These are phyloP conservation scores for Pseudozyma pruni DNA, from an alignment of 1,284 basidiomycete species.

Conservation along the genomic window DNA sequence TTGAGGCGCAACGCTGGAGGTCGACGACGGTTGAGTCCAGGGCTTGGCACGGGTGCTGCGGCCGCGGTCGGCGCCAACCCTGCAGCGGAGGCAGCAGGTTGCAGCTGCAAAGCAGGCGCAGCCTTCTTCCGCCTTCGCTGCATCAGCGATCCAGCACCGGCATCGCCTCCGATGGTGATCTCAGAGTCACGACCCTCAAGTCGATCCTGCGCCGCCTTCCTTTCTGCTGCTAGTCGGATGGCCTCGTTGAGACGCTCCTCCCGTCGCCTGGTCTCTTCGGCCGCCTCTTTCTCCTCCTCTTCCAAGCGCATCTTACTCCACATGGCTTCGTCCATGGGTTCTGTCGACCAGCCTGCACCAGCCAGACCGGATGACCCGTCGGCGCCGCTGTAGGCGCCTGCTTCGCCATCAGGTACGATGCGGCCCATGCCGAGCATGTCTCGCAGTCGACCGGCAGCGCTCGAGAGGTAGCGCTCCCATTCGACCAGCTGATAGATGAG, in stretches of 20 bases:
- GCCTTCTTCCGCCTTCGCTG: conserved; percentile 41
- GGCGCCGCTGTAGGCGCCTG: not conserved
- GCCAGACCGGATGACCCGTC: conserved; percentile 6
- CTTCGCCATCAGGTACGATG: not conserved
- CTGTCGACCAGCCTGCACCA: conserved; percentile 51
- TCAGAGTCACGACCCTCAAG: conserved; percentile 29
- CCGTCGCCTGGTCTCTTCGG: conserved; percentile 42
- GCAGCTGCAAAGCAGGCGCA: conserved; percentile 36
- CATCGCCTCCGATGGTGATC: conserved; percentile 6
- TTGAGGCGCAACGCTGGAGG: conserved; percentile 41
- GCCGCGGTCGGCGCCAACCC: not conserved
- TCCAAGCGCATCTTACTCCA: conserved; percentile 61
- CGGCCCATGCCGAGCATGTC: conserved; percentile 28
- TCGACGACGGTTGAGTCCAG: conserved; percentile 28
- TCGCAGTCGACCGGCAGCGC: conserved; percentile 41
- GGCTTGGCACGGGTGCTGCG: conserved; percentile 17
- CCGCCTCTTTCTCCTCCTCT: conserved; percentile 58
- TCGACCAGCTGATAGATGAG: conserved; percentile 96
- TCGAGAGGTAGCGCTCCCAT: conserved; percentile 81
- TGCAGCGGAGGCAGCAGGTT: conserved; percentile 7
- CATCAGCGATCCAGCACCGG: conserved; percentile 31
- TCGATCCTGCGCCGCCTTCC: conserved; percentile 41
- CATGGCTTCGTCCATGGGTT: conserved; percentile 61
- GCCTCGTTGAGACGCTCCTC: conserved; percentile 49
- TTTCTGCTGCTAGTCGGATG: conserved; percentile 29